Evolutionary conservation across 768 basidiomycete genomes (phyloP).

Genomic region (Mycena crocata): DNA sequence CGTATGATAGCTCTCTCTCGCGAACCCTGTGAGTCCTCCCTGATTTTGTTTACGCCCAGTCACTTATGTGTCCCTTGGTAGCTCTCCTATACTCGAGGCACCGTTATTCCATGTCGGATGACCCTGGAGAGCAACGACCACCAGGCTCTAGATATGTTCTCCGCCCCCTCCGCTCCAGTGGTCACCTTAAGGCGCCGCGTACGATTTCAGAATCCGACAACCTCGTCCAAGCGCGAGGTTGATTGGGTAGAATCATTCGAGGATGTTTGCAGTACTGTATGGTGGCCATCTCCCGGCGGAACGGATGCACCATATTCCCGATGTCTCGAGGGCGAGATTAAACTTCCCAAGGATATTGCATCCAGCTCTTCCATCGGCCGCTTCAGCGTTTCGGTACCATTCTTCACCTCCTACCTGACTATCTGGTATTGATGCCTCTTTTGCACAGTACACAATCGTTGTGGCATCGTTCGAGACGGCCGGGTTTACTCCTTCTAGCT

Average conservation of each 20-base stretch:
- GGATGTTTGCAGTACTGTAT: conserved; percentile 56
- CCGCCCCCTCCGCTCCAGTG: conserved; percentile 52
- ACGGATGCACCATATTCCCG: conserved; percentile 45
- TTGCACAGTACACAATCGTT: conserved; percentile 58
- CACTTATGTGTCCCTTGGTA: conserved; percentile 29
- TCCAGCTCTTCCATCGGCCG: conserved; percentile 63
- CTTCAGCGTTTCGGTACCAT: conserved; percentile 63
- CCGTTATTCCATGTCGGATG: conserved; percentile 59
- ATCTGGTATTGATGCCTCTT: conserved; percentile 16
- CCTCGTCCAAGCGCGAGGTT: conserved; percentile 49
- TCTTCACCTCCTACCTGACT: not conserved
- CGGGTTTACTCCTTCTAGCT: conserved; percentile 50
- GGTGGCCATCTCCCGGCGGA: conserved; percentile 57
- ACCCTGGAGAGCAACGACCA: conserved; percentile 53
- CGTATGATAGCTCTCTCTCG: conserved; percentile 58
- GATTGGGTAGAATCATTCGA: conserved; percentile 60
- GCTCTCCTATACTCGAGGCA: conserved; percentile 63
- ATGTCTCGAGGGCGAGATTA: conserved; percentile 64
- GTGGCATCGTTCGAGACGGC: conserved; percentile 57
- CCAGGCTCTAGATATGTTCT: conserved; percentile 55
- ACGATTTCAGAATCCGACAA: conserved; percentile 46
- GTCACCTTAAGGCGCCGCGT: conserved; percentile 44
- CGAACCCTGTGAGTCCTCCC: conserved; percentile 55
- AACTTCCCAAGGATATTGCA: conserved; percentile 61
- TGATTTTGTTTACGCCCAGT: not conserved